Base-by-base conservation (phyloP, 768 basidiomycete genomes). In the Jaapia argillacea region DNA sequence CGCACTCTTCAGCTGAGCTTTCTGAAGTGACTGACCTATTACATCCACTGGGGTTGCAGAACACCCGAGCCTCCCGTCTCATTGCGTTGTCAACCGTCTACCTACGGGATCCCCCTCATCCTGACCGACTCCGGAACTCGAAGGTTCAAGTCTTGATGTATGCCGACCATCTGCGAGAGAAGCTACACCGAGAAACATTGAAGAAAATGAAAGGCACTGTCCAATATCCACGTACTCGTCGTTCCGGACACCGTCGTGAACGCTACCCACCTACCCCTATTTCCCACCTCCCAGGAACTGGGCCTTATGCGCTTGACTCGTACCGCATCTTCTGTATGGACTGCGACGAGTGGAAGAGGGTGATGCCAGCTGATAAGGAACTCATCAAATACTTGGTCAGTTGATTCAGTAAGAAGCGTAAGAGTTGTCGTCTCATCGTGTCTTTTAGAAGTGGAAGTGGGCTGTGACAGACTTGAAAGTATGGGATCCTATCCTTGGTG, bases 291-390 rank as follows among this genome's bases (percentile, higher is more conserved):
- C 77, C 80, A 0, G 83, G 83, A 0, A 66, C 77, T 1, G 84
- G 85, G 0, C 62, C 66, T 3, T 88, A 87, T 47, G 85, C 85
- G 1, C 67, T 83, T 1, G 85, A 87, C 55, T 85, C 80, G 4
- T 83, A 84, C 51, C 70, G 81, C 31, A 84, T 87, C 16, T 87
- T 83, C 57, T 83, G 74, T 46, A 45, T 27, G 4, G 51, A 45
- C 22, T 53, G 45, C 6, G 66, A 70, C 7, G 76, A 75, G 44
- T 86, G 84, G 85, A 74, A 75, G 52, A 43, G 51, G 0, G 81
- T 85, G 12, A 61, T 68, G 52, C 82, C 85, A 0, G 55, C 48
- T 23, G 84, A 88, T 54, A 87, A 87, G 59, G 79, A 84, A 45
- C 65, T 88, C 21, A 59, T 77, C 27, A 69, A 70, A 41, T 85